phyloP scores from a whole-genome alignment of 2,329 filamentous ascomycete species.

The Tolypocladium tundrense region DNA sequence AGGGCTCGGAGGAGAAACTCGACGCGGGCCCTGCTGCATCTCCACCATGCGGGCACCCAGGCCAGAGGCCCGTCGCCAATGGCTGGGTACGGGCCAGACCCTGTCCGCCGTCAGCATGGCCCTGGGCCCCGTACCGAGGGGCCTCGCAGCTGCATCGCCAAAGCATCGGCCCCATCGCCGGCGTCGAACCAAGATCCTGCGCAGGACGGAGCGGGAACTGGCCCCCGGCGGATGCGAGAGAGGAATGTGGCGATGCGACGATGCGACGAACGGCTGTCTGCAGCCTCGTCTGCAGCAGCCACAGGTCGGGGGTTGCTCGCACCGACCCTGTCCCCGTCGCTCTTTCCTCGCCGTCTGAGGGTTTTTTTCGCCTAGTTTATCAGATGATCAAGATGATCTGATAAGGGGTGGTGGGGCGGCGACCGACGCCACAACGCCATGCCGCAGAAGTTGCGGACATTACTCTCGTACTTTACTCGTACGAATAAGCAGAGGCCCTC shows the following conservation, averaged over 20 bases:
- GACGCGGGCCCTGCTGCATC: neutral
- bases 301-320: neutral
- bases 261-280: too few relatives aligned
- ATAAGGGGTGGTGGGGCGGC: neutral
- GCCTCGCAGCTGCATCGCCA: too few relatives aligned
- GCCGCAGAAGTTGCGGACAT: too few relatives aligned
- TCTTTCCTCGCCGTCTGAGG: neutral
- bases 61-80: neutral
- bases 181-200: too few relatives aligned
- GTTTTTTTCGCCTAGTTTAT: neutral
- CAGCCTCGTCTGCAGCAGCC: neutral
- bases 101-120: too few relatives aligned
- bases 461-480: too few relatives aligned
- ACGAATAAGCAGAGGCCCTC: too few relatives aligned
- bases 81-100: neutral
- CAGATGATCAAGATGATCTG: slow-evolving; percentile 3
- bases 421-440: neutral
- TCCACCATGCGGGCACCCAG: neutral
- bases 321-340: neutral
- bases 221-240: too few relatives aligned
- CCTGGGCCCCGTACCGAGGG: too few relatives aligned
- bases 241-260: too few relatives aligned
- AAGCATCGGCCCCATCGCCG: too few relatives aligned
- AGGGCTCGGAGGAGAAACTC: neutral
- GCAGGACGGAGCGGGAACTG: too few relatives aligned